Conservation (phyloP, 345 rosid species). For the Corchorus olitorius region DNA sequence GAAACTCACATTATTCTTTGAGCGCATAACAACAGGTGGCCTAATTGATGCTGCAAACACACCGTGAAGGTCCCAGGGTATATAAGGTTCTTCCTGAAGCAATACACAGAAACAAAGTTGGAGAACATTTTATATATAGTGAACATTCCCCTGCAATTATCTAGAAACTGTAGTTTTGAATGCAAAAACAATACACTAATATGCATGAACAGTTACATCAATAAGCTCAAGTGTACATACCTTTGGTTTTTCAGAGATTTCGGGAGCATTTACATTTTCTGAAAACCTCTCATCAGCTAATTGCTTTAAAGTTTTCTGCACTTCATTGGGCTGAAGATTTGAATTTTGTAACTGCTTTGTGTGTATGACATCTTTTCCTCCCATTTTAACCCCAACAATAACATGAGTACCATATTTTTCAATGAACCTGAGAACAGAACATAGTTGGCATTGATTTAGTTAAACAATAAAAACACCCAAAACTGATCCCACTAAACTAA, state of each 20-base stretch:
- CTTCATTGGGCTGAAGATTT: slow-evolving; percentile 50
- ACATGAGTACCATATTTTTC: slow-evolving; percentile 86
- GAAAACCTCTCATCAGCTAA: slow-evolving; percentile 65
- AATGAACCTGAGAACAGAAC: slow-evolving; percentile 56
- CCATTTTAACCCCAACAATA: slow-evolving; percentile 79
- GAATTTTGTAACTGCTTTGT: slow-evolving; percentile 75
- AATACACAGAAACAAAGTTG: slow-evolving; percentile 11
- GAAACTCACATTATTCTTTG: slow-evolving; percentile 67
- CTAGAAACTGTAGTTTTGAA: neutral
- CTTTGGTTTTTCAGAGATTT: slow-evolving; percentile 38
- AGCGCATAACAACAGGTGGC: slow-evolving; percentile 41
- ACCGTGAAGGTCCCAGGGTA: slow-evolving; percentile 45
- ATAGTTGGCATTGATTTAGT: neutral
- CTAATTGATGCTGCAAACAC: slow-evolving; percentile 40
- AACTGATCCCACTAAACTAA: neutral
- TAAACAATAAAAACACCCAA: neutral
- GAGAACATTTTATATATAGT: neutral
- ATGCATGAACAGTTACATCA: neutral
- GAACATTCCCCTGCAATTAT: neutral
- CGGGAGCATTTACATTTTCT: slow-evolving; percentile 34
- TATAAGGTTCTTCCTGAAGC: slow-evolving; percentile 50
- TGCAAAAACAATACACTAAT: neutral
- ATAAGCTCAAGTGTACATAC: slow-evolving; percentile 30
- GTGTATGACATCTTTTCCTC: slow-evolving; percentile 81
- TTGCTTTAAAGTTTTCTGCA: slow-evolving; percentile 67